These are phyloP conservation scores for Pichia pseudocactophila DNA, from an alignment of 805 yeast genomes.

Conservation along the genomic window DNA sequence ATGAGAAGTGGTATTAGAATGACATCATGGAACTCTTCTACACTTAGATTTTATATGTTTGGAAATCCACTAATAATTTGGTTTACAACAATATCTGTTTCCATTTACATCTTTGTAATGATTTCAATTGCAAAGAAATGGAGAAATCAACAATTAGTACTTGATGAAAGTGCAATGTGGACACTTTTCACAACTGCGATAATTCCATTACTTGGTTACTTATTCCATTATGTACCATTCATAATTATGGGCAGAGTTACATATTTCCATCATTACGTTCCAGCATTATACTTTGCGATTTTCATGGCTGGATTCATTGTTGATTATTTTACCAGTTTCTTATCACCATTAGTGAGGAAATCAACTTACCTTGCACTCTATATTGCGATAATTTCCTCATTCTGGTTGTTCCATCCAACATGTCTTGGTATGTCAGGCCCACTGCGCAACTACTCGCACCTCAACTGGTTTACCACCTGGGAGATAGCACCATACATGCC, in stretches of 20 bases:
- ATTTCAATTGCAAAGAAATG: conserved; percentile 35
- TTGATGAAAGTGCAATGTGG: conserved; percentile 21
- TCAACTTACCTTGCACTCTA: conserved; percentile 34
- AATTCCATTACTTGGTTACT: conserved; percentile 77
- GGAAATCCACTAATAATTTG: conserved; percentile 60
- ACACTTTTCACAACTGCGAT: conserved; percentile 50
- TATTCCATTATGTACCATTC: conserved; percentile 68
- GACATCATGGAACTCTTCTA: conserved; percentile 58
- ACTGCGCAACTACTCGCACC: conserved; percentile 29
- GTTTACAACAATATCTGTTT: conserved; percentile 46
- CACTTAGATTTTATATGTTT: conserved; percentile 53
- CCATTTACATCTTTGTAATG: conserved; percentile 28
- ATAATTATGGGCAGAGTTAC: conserved; percentile 80
- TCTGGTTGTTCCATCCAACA: conserved; percentile 53
- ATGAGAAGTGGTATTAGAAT: conserved; percentile 61
- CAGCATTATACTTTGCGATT: conserved; percentile 73
- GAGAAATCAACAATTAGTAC: conserved; percentile 45
- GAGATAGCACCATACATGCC: conserved; percentile 14
- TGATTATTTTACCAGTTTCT: conserved; percentile 34
- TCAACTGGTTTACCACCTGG: conserved; percentile 45
- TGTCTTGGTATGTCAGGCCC: conserved; percentile 60
- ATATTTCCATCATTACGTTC: conserved; percentile 78
- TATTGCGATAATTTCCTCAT: conserved; percentile 38
- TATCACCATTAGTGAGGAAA: conserved; percentile 22
- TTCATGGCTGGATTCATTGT: conserved; percentile 44